Evolutionary conservation across 2,329 filamentous ascomycete genomes (phyloP), one percentile per base, ranked within the genome.

Genomic region (Cryoendolithus antarcticus): DNA sequence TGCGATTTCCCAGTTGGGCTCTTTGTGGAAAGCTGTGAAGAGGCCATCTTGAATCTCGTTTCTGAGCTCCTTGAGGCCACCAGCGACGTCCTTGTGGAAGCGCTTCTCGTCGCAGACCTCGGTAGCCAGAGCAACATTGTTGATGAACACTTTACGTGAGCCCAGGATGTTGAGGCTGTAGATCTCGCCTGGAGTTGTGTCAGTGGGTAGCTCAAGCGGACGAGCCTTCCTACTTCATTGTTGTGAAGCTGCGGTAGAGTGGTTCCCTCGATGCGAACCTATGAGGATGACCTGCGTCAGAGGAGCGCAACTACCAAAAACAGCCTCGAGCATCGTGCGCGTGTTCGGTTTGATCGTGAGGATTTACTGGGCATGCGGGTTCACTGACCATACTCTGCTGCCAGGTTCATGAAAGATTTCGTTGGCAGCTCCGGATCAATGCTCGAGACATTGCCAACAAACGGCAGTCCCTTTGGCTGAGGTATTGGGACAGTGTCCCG

Each of bases 371-470:
- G 15, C 15, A 19, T 19, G 15, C 15, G 15, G 15, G 15, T 19
- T 27, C 6, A 27, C 24, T 27, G 24, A 44, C 41, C 50, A 41
- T 53, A 52, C 30, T 47, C 35, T 30, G 39, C 42, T 6, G 46
- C 45, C 6, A 53, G 38, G 11, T 82, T 72, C 15, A 75, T 72
- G 35, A 85, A 62, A 7, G 70, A 64, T 5, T 59, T 54, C 2
- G 74, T 54, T 0, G 78, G 73, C 13, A 71, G 64, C n/a, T 71
- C 68, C 0, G 67, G 59, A 42, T 80, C 72, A 44, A 86, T 69
- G 46, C 82, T 76, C 39, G 64, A 62, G 24, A 80, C 54, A 48
- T 85, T 81, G 24, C 81, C 80, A 13, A 85, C 45, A 19, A 85
- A 56, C 1, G 78, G 80, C 40, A 80, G 62, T 2, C 74, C 76